phyloP scores from a whole-genome alignment of 2,329 filamentous ascomycete genomes.

The Alternaria conjuncta region DNA sequence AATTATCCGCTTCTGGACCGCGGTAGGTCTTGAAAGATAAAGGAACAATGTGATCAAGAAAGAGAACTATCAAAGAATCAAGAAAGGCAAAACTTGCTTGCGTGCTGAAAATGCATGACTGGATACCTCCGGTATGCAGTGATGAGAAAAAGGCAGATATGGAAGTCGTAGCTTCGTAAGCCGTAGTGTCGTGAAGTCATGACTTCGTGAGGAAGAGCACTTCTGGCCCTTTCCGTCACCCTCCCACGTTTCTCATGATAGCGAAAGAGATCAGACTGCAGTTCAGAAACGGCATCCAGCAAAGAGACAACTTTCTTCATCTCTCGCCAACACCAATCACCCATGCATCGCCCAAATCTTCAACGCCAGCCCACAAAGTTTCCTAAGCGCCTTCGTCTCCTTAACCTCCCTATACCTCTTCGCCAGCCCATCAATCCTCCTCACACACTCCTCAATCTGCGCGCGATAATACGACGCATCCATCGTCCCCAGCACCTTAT shows the following conservation, averaged over 20 bases:
- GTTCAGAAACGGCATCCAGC: neutral
- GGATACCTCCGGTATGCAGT: neutral
- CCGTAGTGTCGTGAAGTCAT: neutral
- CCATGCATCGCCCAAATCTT: conserved; percentile 5
- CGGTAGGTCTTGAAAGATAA: neutral
- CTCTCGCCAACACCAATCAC: neutral
- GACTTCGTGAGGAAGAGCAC: neutral
- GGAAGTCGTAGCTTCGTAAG: neutral
- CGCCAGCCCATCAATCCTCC: neutral
- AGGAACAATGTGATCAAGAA: neutral
- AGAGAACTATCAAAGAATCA: neutral
- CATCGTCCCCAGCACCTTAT: neutral
- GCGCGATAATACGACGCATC: neutral
- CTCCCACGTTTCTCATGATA: neutral
- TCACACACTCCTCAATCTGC: conserved; percentile 3
- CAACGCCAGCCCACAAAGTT: conserved; percentile 1
- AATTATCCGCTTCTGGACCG: neutral
- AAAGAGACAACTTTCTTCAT: neutral
- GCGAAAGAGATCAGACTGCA: neutral
- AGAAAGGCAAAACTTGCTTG: neutral
- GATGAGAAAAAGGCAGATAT: neutral
- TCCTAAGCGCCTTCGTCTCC: conserved; percentile 1
- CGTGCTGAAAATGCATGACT: neutral
- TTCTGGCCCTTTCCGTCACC: neutral
- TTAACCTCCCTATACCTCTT: neutral